Evolutionary conservation across 2,329 filamentous ascomycete genomes (phyloP), one percentile per base, ranked within the genome.

Genomic region (Shiraia sp.): DNA sequence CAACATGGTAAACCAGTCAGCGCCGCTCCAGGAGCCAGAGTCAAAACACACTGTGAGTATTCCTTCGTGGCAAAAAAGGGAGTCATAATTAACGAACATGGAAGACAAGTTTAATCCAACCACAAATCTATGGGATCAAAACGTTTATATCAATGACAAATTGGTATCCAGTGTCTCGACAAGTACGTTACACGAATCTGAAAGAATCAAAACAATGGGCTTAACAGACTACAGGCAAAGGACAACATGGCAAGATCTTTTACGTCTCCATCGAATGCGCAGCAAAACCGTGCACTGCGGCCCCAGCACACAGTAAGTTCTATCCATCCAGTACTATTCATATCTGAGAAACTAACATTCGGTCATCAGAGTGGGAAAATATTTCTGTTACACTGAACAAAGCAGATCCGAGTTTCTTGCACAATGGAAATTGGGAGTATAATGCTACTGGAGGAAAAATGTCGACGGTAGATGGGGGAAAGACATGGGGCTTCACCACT

Each of bases 201-300:
- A 15, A 3, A 16, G 14, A 27, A 27, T 14, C 27, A 3, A 30
- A 27, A 12, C 28, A 22, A 23, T 25, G 26, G 15, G 9, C 27
- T 40, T 51, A 28, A 42, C 19, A 33, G 4, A 25, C n/a, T 35
- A 27, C 31, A 55, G 51, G 51, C 45, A 49, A 57, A 29, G 47
- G 45, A 22, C 52, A 59, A 35, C 50, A 49, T 9, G 56, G 56
- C 10, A 53, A 46, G 22, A 41, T 57, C 17, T 58, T 59, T 30
- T 59, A 57, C 30, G 39, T 58, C 14, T 57, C 56, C 4, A 46
- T 56, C 25, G 54, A 59, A 31, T 57, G 54, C 38, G 52, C 52
- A 25, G 29, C 44, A 8, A 42, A 41, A 37, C 44, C 44, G 31
- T 59, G 54, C 29, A 40, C 47, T 6, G 26, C 52, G 25, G 48